Evolutionary conservation across 2,329 filamentous ascomycete species (phyloP), one percentile per base, ranked within the genome.

Genomic region (Onygenales sp.): DNA sequence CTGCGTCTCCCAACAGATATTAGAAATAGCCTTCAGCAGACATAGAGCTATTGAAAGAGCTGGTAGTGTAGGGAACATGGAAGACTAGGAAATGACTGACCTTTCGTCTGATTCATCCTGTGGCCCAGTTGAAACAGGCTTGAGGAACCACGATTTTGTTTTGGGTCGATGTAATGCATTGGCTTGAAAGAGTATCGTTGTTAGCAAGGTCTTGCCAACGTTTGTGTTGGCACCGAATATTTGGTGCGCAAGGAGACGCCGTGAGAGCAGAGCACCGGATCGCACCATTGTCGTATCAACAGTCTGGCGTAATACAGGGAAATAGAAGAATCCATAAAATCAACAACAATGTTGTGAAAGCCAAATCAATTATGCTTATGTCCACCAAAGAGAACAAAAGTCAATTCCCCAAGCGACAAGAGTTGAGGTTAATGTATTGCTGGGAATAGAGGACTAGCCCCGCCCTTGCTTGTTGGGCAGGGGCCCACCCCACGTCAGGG

Each of bases 151-250:
- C 45, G 78, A 76, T 17, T 71, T 62, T 7, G 68, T 54, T 6
- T 63, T 63, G n/a, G 61, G 66, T 58, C 74, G 73, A 41, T 71
- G 69, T 31, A 70, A 73, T 39, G 70, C 72, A 3, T 83, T 77
- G 7, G 84, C 79, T 57, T 80, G 83, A 66, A 82, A 86, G 3
- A 94, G 74, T 10, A 89, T 69, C 0, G 87, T 89, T 2, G 86
- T 85, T 54, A 90, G 79, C 35, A 94, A 81, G 0, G 89, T 94
- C 74, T 94, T 94, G 58, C 89, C 89, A 31, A 93, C 87, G 59
- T 87, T 82, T 0, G 89, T 93, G 62, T 92, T 93, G 46, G 89
- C 86, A 32, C 89, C 89, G 63, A 87, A 94, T 39, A 94, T 75
- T 68, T 93, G 88, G 60, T 87, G 80, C 10, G 82, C 76, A 56